phyloP scores from a whole-genome alignment of 2,329 filamentous ascomycete species.

The Ceratocystis cacaofunesta region DNA sequence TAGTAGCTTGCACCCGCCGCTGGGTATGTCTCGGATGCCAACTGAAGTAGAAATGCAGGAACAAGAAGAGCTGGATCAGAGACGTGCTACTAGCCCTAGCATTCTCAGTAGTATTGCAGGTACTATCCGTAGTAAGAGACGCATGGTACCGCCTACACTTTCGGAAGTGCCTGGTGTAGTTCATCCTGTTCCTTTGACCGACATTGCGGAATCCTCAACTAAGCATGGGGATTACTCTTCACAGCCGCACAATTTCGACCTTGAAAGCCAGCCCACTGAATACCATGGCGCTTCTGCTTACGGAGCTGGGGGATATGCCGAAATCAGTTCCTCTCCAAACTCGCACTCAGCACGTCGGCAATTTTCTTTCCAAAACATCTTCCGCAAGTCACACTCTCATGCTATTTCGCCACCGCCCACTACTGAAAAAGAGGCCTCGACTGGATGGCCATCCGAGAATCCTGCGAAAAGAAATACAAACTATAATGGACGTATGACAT shows the following conservation, averaged over 20 bases:
- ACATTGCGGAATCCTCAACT: slow-evolving; percentile 37
- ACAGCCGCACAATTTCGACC: slow-evolving; percentile 31
- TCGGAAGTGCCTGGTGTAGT: slow-evolving; percentile 37
- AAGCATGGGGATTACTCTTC: slow-evolving; percentile 26
- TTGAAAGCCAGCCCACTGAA: slow-evolving; percentile 29
- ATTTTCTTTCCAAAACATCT: slow-evolving; percentile 86
- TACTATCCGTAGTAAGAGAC: slow-evolving; percentile 31
- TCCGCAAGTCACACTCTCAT: slow-evolving; percentile 29
- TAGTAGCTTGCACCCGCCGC: slow-evolving; percentile 46
- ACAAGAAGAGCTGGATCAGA: slow-evolving; percentile 28
- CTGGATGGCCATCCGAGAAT: neutral
- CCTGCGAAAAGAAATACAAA: neutral
- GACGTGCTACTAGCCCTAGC: slow-evolving; percentile 23
- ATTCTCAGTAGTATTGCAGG: slow-evolving; percentile 43
- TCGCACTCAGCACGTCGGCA: slow-evolving; percentile 53
- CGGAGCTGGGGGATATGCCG: slow-evolving; percentile 26
- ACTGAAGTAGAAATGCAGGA: slow-evolving; percentile 46
- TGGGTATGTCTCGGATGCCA: slow-evolving; percentile 80
- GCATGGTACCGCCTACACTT: slow-evolving; percentile 25
- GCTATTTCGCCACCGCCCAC: slow-evolving; percentile 32
- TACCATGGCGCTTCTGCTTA: slow-evolving; percentile 34
- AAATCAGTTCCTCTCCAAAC: slow-evolving; percentile 39
- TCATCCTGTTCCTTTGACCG: slow-evolving; percentile 47
- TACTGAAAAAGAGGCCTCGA: slow-evolving; percentile 17
- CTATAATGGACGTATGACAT: slow-evolving; percentile 7